Conservation (phyloP, 352 stramenopile species). For the Globisporangium paroecandrum region DNA sequence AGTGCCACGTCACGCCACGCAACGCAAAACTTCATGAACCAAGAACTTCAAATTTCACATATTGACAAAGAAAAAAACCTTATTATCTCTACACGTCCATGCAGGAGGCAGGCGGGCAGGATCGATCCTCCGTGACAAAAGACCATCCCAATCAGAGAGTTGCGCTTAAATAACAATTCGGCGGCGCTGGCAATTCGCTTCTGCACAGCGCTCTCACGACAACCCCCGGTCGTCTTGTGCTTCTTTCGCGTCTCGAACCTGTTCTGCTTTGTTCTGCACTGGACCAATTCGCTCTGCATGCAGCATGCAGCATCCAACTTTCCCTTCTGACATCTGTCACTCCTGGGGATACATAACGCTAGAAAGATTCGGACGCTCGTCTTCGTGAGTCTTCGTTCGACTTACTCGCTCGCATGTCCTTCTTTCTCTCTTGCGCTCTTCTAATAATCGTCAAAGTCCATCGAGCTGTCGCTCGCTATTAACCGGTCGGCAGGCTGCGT, state of each 20-base stretch:
- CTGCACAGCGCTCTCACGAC: constrained; percentile 3
- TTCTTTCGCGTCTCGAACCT: not conserved
- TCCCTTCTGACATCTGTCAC: not conserved
- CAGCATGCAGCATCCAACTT: not conserved
- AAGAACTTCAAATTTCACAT: constrained; percentile 2
- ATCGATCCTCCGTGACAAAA: not conserved
- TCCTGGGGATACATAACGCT: not conserved
- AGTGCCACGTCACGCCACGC: not conserved
- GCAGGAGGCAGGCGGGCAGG: not conserved
- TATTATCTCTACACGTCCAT: constrained; percentile 10
- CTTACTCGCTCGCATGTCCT: not conserved
- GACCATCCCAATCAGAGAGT: not conserved
- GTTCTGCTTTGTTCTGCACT: not conserved
- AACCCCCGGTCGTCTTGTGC: not conserved
- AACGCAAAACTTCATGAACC: not conserved
- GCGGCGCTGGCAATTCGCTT: not conserved
- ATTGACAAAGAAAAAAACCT: constrained; percentile 4
- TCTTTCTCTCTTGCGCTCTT: constrained; percentile 20
- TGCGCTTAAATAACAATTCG: constrained; percentile 12
- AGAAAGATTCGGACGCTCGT: not conserved
- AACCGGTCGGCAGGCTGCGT: constrained; percentile 40
- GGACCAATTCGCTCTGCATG: not conserved
- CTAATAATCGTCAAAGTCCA: constrained; percentile 59
- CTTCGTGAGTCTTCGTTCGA: constrained; percentile 3
- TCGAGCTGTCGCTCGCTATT: constrained; percentile 45